Percentiles rank a stretch among this genome's conserved stretches.
Evolutionary conservation across 208 protist genomes (phyloP).

Genomic region (Crithidia thermophila): DNA sequence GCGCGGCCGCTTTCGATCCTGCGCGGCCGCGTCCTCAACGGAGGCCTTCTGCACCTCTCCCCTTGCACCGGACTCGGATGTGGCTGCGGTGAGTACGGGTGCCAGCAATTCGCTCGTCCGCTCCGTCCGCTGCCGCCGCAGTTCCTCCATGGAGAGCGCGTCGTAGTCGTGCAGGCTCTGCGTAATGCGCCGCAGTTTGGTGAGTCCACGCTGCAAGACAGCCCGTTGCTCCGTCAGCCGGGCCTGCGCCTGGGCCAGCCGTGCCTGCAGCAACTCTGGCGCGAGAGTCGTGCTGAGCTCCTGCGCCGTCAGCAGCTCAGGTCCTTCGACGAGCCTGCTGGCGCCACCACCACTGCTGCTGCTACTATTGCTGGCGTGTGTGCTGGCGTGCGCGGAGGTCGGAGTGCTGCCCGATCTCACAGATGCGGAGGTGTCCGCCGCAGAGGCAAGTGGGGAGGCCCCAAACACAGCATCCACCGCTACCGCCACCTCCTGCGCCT

Average conservation of each 20-base stretch:
- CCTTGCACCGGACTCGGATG: background rate
- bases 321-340: background rate
- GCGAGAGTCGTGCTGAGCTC: slow-evolving; percentile 23
- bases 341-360: background rate
- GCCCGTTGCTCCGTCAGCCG: background rate
- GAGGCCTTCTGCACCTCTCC: background rate
- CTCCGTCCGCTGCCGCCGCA: slow-evolving; percentile 15
- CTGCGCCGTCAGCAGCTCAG: background rate
- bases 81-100: background rate
- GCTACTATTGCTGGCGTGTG: too few relatives aligned
- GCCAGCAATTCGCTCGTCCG: slow-evolving; percentile 3
- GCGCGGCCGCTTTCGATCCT: slow-evolving; percentile 16
- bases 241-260: slow-evolving; percentile 14
- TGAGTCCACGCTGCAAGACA: slow-evolving; percentile 14
- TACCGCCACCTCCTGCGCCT: too few relatives aligned
- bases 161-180: slow-evolving; percentile 24
- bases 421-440: too few relatives aligned
- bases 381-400: background rate
- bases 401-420: too few relatives aligned
- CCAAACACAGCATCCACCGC: background rate
- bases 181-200: slow-evolving; percentile 25
- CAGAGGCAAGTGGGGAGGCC: background rate
- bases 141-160: slow-evolving; percentile 10
- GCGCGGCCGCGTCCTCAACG: background rate
- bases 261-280: slow-evolving; percentile 5